Percentiles rank a stretch among this genome's conserved stretches.
These are phyloP conservation scores for Musa schizocarpa DNA, from an alignment of 176 grass and related monocot species.

Conservation along the genomic window DNA sequence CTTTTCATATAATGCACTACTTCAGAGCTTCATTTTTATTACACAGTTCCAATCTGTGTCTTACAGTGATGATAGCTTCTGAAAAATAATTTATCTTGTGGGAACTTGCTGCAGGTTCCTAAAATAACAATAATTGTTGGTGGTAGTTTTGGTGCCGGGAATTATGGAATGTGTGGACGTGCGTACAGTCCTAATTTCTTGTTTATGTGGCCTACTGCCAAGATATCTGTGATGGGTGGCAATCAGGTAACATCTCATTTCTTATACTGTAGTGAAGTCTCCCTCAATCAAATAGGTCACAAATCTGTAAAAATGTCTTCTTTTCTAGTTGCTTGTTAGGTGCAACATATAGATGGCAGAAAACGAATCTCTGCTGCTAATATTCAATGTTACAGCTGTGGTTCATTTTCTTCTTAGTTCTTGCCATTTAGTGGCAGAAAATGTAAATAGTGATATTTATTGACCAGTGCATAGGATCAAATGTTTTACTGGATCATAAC, in stretches of 20 bases:
- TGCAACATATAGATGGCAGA: background rate
- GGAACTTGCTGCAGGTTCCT: conserved; percentile 47
- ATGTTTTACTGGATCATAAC: too few relatives aligned
- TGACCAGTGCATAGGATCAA: too few relatives aligned
- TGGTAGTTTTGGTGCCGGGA: conserved; percentile 97
- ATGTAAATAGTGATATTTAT: too few relatives aligned
- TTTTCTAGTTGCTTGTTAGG: background rate
- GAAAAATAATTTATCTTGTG: background rate
- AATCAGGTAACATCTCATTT: conserved; percentile 48
- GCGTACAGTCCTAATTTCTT: conserved; percentile 91
- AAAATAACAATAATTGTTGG: conserved; percentile 96
- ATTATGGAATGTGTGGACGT: conserved; percentile 99
- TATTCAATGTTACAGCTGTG: background rate
- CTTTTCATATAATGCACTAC: background rate
- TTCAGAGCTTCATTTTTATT: background rate
- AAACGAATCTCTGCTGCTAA: background rate
- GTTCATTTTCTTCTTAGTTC: too few relatives aligned
- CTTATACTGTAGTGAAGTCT: background rate
- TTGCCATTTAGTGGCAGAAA: too few relatives aligned
- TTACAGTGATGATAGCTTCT: background rate
- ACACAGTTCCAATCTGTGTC: background rate
- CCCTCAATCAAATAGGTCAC: background rate
- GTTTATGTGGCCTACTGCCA: conserved; percentile 95
- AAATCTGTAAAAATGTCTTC: background rate
- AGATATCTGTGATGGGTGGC: conserved; percentile 98